phyloP scores from a whole-genome alignment of 306 rosid species.

The Quercus rubra region DNA sequence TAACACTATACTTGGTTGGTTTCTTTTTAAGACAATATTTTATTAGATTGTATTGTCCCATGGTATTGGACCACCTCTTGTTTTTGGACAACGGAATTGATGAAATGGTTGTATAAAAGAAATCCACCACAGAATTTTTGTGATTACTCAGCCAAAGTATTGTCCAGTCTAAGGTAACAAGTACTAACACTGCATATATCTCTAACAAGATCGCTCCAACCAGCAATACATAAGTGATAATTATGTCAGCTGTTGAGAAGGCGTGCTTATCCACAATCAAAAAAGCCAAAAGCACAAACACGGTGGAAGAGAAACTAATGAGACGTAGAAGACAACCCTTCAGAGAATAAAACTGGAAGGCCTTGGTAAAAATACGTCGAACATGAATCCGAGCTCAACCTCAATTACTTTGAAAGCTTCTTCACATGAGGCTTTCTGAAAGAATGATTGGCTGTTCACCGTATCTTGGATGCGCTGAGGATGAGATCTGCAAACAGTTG shows the following conservation, averaged over 20 bases:
- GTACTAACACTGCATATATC: not conserved
- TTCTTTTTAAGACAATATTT: slow-evolving; percentile 3
- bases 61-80: slow-evolving; percentile 24
- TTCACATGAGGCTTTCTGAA: not conserved
- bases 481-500: slow-evolving; percentile 43
- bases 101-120: not conserved
- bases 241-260: slow-evolving; percentile 7
- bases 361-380: slow-evolving; percentile 46
- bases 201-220: slow-evolving; percentile 32
- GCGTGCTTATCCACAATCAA: not conserved
- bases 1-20: not conserved
- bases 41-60: slow-evolving; percentile 28
- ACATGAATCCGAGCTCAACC: slow-evolving; percentile 49
- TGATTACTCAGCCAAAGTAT: slow-evolving; percentile 21
- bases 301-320: not conserved
- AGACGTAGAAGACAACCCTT: slow-evolving; percentile 17
- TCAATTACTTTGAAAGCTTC: slow-evolving; percentile 40
- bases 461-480: slow-evolving; percentile 29
- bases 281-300: slow-evolving; percentile 2
- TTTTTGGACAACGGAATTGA: not conserved
- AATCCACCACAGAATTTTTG: not conserved
- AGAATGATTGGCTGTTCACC: slow-evolving; percentile 12
- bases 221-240: slow-evolving; percentile 25
- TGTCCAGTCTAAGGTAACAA: slow-evolving; percentile 33
- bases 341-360: slow-evolving; percentile 15